Base-by-base conservation (phyloP, 2,329 filamentous ascomycete species). In the Trichoderma afroharzianum region DNA sequence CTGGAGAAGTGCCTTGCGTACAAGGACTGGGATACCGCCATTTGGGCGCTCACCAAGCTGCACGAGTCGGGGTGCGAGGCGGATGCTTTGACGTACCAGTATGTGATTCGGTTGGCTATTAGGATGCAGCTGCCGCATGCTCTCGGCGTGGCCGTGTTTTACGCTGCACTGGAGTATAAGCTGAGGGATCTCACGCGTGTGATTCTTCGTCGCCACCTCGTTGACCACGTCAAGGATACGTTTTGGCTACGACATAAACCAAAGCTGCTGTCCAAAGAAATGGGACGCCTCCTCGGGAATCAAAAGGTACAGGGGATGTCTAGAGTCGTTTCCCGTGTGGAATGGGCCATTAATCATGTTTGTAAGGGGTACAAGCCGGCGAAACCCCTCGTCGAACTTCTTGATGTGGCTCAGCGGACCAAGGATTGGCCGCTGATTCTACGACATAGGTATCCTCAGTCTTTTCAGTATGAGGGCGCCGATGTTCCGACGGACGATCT, bases 71-170 rank as follows among this genome's bases (percentile, higher is more conserved):
- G 73, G 12, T 74, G 75, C 57, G 69, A 76, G 28, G 78, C 79
- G 12, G 76, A 82, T 71, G 66, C 74, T 6, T 57, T 76, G 15
- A 81, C 81, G 0, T 85, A 83, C 74, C 73, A 79, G 43, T 73
- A 78, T 14, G 80, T 87, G 61, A 81, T 84, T 71, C 72, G 76
- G 7, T 76, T 84, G 28, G 81, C 82, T 15, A 78, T 81, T 73
- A 72, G 68, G 21, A 73, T 78, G 3, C 78, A 77, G 50, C 78
- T 80, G 24, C 74, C 78, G 11, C 74, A 76, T 64, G 76, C 78
- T 26, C 76, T 82, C 1, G 79, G 78, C 47, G 76, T 76, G 39
- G 55, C 79, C 21, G 76, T 80, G 70, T 80, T 82, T 71, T 79
- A 82, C 73, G 80, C 75, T 36, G 74, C 78, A 24, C 74, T 81